A percentile compares a stretch with the other conserved stretches of the same genome.
phyloP scores from a whole-genome alignment of 148 eudicot species.

The Cornus florida region DNA sequence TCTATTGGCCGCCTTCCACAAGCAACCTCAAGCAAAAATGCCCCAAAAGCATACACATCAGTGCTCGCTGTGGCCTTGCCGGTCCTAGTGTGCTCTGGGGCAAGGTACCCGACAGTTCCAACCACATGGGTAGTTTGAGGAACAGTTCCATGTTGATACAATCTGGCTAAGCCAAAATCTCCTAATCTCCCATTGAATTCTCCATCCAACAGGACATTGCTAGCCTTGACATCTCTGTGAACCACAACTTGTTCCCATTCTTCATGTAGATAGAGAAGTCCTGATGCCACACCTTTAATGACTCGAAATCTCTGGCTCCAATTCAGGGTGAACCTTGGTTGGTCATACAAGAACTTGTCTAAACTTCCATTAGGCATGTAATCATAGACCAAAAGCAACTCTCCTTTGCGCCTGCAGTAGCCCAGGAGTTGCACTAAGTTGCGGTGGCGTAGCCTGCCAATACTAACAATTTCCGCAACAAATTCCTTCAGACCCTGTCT shows the following conservation, averaged over 20 bases:
- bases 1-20: conserved; percentile 43
- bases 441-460: conserved; percentile 35
- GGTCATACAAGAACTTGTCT: conserved; percentile 28
- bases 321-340: conserved; percentile 17
- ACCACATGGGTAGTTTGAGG: conserved; percentile 32
- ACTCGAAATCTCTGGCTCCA: conserved; percentile 39
- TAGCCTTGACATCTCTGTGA: conserved; percentile 43
- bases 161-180: conserved; percentile 43
- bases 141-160: conserved; percentile 32
- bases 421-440: conserved; percentile 32
- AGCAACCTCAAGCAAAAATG: conserved; percentile 32
- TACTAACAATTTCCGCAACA: conserved; percentile 33
- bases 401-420: conserved; percentile 30
- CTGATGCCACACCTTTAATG: conserved; percentile 42
- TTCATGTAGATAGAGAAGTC: conserved; percentile 35
- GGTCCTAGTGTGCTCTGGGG: conserved; percentile 34
- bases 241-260: conserved; percentile 39
- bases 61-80: conserved; percentile 40
- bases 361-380: conserved; percentile 39
- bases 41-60: conserved; percentile 46
- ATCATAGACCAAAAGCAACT: conserved; percentile 28
- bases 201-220: conserved; percentile 36
- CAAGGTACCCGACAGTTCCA: conserved; percentile 45
- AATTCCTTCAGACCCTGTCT: conserved; percentile 37
- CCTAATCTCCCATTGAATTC: conserved; percentile 38